Percentiles rank a stretch among this genome's conserved stretches.
Evolutionary conservation across 306 rosid species (phyloP).

Genomic region (peach (Prunus persica)): DNA sequence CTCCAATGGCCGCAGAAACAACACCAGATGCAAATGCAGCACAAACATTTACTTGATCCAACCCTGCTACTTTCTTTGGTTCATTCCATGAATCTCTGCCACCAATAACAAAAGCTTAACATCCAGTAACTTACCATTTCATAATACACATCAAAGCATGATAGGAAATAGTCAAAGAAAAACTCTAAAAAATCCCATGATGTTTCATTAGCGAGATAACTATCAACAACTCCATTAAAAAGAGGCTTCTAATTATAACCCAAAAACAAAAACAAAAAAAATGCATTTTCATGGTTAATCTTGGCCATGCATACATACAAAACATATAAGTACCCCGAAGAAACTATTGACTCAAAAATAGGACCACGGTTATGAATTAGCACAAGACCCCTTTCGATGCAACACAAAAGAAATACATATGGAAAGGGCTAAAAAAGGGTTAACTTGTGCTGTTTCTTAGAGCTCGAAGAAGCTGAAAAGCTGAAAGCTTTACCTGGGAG

Average conservation of each 20-base stretch:
- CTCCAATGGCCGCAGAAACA: slow-evolving; percentile 74
- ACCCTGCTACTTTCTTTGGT: slow-evolving; percentile 53
- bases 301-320: not conserved
- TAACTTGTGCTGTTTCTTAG: not conserved
- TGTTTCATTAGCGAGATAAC: not conserved
- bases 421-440: slow-evolving; percentile 9
- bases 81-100: slow-evolving; percentile 76
- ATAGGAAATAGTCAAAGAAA: not conserved
- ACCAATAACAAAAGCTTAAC: slow-evolving; percentile 7
- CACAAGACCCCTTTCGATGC: too few species aligned
- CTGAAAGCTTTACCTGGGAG: slow-evolving; percentile 40
- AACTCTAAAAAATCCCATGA: not conserved
- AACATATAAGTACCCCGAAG: not conserved
- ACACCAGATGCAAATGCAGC: slow-evolving; percentile 85
- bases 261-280: not conserved
- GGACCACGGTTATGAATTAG: too few species aligned
- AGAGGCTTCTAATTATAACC: not conserved
- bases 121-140: slow-evolving; percentile 18
- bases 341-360: not conserved
- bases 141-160: not conserved
- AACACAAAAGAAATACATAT: too few species aligned
- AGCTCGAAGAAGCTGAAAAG: not conserved
- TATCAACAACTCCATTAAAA: not conserved
- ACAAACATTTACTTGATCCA: slow-evolving; percentile 54
- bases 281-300: not conserved